phyloP scores from a whole-genome alignment of 192 early-diverging fungal genomes.

The Coemansia sp. region DNA sequence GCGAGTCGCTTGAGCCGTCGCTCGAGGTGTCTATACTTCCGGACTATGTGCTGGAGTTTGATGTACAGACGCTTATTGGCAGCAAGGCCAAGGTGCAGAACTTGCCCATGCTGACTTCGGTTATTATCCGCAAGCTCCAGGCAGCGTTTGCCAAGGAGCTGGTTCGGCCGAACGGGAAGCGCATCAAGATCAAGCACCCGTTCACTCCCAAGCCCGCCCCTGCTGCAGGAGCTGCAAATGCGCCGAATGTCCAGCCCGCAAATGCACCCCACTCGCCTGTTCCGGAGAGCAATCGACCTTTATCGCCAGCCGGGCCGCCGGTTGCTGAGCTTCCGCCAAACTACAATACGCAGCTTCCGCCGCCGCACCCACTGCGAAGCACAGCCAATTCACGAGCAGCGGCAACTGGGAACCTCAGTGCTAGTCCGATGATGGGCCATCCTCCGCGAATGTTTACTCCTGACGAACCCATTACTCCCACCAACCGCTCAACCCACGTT shows the following conservation, averaged over 20 bases:
- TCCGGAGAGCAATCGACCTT: slow-evolving; percentile 8
- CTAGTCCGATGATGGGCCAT: slow-evolving; percentile 31
- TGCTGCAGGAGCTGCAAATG: neutral
- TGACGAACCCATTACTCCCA: slow-evolving; percentile 24
- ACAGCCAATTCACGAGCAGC: slow-evolving; percentile 31
- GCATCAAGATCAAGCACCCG: slow-evolving; percentile 51
- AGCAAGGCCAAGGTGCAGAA: slow-evolving; percentile 97
- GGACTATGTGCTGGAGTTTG: slow-evolving; percentile 82
- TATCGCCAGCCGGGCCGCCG: slow-evolving; percentile 18
- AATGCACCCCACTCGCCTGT: neutral
- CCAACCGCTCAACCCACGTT: neutral
- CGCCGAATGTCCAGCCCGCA: neutral
- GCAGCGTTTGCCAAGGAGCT: slow-evolving; percentile 51
- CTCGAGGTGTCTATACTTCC: slow-evolving; percentile 49
- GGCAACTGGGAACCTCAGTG: slow-evolving; percentile 12
- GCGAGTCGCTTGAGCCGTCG: slow-evolving; percentile 31
- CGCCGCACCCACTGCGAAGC: slow-evolving; percentile 47
- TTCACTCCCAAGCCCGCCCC: slow-evolving; percentile 36
- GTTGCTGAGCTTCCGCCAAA: slow-evolving; percentile 43
- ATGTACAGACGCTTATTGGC: slow-evolving; percentile 86
- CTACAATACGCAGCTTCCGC: slow-evolving; percentile 55
- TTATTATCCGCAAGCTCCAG: slow-evolving; percentile 75
- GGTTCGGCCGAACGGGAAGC: slow-evolving; percentile 50
- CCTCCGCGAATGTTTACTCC: slow-evolving; percentile 45
- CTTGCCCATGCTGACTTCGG: slow-evolving; percentile 85